Base-by-base conservation (phyloP, 257 asterid species). In the Nicotiana tomentosiformis region DNA sequence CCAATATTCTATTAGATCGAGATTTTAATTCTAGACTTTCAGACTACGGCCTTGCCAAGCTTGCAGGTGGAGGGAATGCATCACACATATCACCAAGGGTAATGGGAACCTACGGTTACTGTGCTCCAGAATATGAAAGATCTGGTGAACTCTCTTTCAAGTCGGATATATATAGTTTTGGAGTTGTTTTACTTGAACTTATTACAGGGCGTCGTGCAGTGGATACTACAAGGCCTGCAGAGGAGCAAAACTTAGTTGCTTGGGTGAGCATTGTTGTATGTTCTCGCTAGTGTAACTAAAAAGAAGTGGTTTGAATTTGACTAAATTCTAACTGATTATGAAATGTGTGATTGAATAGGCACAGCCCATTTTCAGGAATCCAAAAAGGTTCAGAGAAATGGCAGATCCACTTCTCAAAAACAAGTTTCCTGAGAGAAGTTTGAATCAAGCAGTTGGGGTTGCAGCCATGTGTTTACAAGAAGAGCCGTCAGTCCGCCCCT, bases 391-490 rank as follows among this genome's bases (percentile, higher is more conserved):
- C 66, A 90, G 93, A 5, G 96, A 90, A 33, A 91, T 95, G 91
- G 98, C 93, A 4, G 98, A 95, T 84, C 97, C 98, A 81, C 85
- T 80, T 78, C 90, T 95, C 1, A 82, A 85, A 67, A 87, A 83
- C 7, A 81, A 72, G 17, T 89, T 89, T 87, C 92, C 98, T 1
- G 84, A 84, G 18, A 89, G 83, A 81, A 88, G 96, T 85, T 87
- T 95, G 69, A 92, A 93, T 83, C 98, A 93, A 84, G 98, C 92
- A 20, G 90, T 95, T 4, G 97, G 98, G 57, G 92, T 93, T 53
- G 93, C 96, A 66, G 94, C 98, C 35, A 95, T 95, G 98, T 95
- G 98, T 76, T 84, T 95, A 17, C 97, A 95, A 67, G 98, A 93
- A 33, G 97, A 93, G 80, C 95, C 98, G n/a, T 84, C 90, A 4